A percentile compares a stretch with the other conserved stretches of the same genome.
Conservation (phyloP, 31 red algal species). For the Bonnemaisonia californica region DNA sequence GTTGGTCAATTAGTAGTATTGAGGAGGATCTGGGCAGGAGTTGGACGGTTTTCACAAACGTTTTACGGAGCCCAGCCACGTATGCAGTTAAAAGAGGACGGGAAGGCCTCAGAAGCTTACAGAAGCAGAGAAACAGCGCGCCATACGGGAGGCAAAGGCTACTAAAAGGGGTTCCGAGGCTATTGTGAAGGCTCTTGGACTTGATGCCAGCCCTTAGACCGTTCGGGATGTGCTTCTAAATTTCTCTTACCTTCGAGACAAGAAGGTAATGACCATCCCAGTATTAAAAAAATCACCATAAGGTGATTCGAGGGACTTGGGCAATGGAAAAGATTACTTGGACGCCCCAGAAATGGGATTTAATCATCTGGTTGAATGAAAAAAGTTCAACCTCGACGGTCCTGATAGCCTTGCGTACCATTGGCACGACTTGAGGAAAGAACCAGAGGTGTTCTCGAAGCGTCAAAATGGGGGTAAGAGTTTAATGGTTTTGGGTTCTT, state of each 20-base stretch:
- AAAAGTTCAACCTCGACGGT: conserved; percentile 12
- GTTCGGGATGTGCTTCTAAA: background rate
- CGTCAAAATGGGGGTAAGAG: background rate
- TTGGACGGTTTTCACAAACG: no score
- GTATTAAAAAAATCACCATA: background rate
- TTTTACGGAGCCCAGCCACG: no score
- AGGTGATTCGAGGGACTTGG: background rate
- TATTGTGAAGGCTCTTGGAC: background rate
- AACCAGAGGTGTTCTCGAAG: conserved; percentile 7
- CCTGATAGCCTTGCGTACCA: conserved; percentile 1
- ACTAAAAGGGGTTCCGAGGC: background rate
- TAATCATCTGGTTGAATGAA: background rate
- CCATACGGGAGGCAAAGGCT: background rate
- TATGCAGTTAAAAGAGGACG: no score
- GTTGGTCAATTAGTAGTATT: no score
- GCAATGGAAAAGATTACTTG: background rate
- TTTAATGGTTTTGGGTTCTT: background rate
- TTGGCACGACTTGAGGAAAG: no score
- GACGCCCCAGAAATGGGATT: no score
- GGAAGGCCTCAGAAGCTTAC: background rate
- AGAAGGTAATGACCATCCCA: background rate
- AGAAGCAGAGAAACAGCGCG: background rate
- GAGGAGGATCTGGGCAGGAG: no score
- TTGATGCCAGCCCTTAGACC: background rate
- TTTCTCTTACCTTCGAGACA: background rate